phyloP scores from a whole-genome alignment of 2,329 filamentous ascomycete genomes.

The Sporothrix inflata region DNA sequence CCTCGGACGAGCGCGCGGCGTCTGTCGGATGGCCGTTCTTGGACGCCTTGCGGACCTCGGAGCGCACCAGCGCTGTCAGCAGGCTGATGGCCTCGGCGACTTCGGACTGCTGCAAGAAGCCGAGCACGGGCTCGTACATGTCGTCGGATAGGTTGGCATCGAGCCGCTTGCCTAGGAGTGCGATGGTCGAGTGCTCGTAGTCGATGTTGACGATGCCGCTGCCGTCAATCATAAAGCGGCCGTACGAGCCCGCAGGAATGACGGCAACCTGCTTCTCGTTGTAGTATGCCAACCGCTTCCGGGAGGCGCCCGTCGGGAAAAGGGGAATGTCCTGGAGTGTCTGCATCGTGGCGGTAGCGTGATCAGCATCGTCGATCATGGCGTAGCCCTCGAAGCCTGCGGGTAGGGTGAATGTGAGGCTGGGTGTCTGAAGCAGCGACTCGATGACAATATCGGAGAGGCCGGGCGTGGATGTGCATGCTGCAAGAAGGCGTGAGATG shows the following conservation, averaged over 20 bases:
- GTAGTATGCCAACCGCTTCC: constrained; percentile 49
- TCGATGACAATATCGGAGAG: constrained; percentile 56
- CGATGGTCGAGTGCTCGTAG: constrained; percentile 76
- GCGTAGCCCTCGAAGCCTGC: constrained; percentile 73
- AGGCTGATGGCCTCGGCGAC: constrained; percentile 74
- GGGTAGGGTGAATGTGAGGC: constrained; percentile 78
- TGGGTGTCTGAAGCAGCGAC: constrained; percentile 70
- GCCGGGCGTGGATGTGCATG: constrained; percentile 45
- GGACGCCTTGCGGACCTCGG: constrained; percentile 48
- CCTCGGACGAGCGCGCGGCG: constrained; percentile 37
- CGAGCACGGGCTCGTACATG: constrained; percentile 56
- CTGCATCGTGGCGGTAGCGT: constrained; percentile 68
- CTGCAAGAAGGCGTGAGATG: constrained; percentile 67
- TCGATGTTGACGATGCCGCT: constrained; percentile 76
- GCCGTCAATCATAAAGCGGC: constrained; percentile 76
- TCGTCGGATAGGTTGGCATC: constrained; percentile 67
- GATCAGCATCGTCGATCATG: constrained; percentile 78
- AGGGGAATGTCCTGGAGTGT: constrained; percentile 67
- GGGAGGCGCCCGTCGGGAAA: constrained; percentile 55
- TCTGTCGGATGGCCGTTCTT: constrained; percentile 30
- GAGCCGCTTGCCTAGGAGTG: constrained; percentile 75
- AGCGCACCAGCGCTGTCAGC: constrained; percentile 69
- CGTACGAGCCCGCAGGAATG: constrained; percentile 67
- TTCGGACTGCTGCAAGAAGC: constrained; percentile 60
- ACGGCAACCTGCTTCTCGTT: constrained; percentile 55